A percentile compares a stretch with the other conserved stretches of the same genome.
Evolutionary conservation across 2,329 filamentous ascomycete species (phyloP).

Genomic region (Pseudopithomyces maydicus): DNA sequence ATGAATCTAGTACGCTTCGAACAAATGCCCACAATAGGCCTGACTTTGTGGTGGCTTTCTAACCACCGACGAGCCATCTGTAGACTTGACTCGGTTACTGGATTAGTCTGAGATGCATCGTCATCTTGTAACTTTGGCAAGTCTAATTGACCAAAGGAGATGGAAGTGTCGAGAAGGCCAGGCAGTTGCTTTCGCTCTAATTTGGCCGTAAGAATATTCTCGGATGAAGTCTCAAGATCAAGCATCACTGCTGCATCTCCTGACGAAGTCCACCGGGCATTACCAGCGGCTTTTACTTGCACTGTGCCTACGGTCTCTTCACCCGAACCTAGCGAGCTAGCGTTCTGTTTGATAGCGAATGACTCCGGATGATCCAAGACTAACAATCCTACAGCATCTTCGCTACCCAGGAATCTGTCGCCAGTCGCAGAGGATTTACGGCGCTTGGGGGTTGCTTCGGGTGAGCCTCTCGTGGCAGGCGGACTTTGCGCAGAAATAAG

Average conservation of each 20-base stretch:
- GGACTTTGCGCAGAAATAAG: constrained; percentile 38
- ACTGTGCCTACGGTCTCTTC: constrained; percentile 39
- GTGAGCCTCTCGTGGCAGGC: constrained; percentile 22
- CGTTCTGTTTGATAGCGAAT: constrained; percentile 53
- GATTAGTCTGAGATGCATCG: not conserved
- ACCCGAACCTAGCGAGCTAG: constrained; percentile 49
- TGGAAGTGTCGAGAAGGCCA: constrained; percentile 44
- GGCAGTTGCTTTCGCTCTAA: constrained; percentile 50
- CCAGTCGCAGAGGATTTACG: constrained; percentile 32
- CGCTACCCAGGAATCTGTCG: constrained; percentile 32
- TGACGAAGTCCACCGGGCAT: constrained; percentile 41
- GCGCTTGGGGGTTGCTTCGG: constrained; percentile 27
- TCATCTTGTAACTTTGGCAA: not conserved
- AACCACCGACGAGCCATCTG: constrained; percentile 50
- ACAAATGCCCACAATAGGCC: constrained; percentile 53
- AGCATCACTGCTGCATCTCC: constrained; percentile 39
- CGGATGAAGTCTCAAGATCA: constrained; percentile 14
- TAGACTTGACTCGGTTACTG: constrained; percentile 15
- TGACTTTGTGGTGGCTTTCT: constrained; percentile 48
- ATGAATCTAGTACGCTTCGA: constrained; percentile 55
- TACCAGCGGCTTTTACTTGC: constrained; percentile 38
- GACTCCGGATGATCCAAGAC: constrained; percentile 55
- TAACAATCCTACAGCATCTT: constrained; percentile 48
- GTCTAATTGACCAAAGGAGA: not conserved
- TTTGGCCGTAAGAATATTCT: constrained; percentile 35